These are phyloP conservation scores for Nyssa sinensis DNA, from an alignment of 148 eudicot genomes.

Conservation along the genomic window DNA sequence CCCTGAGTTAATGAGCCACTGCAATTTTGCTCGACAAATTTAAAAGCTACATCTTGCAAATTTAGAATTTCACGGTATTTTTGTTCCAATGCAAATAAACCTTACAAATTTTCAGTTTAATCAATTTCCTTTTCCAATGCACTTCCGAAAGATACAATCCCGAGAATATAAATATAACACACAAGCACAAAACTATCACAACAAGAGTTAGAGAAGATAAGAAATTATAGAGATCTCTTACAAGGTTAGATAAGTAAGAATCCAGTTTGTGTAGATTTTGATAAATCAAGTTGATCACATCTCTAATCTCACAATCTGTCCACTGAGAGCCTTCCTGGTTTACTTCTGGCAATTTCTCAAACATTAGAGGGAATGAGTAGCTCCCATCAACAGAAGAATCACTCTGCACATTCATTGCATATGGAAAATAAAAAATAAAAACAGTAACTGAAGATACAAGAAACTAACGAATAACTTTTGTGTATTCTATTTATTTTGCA, in stretches of 20 bases:
- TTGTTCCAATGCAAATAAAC: background rate
- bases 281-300: conserved; percentile 63
- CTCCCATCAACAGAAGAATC: conserved; percentile 59
- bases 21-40: background rate
- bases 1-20: background rate
- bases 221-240: conserved; percentile 34
- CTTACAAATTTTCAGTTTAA: background rate
- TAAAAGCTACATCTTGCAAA: background rate
- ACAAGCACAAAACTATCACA: background rate
- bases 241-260: conserved; percentile 60
- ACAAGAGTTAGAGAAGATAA: background rate
- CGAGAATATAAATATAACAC: background rate
- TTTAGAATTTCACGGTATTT: background rate
- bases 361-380: conserved; percentile 43
- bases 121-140: background rate
- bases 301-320: conserved; percentile 71
- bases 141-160: background rate
- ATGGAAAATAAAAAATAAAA: background rate
- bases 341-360: conserved; percentile 66
- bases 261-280: conserved; percentile 76
- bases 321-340: conserved; percentile 65
- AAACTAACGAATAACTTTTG: background rate
- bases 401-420: conserved; percentile 38
- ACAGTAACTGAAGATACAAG: background rate
- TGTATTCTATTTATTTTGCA: conserved; percentile 3